Evolutionary conservation across 2,329 filamentous ascomycete species (phyloP).

Genomic region (Arachnomyces sp.): DNA sequence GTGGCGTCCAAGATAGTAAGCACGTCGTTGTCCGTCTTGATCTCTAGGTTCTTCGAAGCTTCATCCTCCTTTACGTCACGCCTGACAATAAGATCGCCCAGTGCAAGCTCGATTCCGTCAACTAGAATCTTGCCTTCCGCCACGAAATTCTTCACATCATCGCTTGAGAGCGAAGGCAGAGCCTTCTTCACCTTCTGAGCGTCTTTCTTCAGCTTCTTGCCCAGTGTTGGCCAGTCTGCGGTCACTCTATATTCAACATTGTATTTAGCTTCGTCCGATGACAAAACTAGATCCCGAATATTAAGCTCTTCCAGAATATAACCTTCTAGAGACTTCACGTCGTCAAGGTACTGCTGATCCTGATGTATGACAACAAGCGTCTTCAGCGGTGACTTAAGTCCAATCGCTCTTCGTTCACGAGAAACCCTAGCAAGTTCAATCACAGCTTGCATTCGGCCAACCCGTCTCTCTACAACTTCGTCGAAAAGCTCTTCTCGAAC

Average conservation of each 20-base stretch:
- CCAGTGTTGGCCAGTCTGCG: constrained; percentile 87
- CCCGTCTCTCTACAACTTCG: constrained; percentile 72
- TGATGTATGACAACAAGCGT: constrained; percentile 82
- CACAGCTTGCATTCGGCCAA: constrained; percentile 87
- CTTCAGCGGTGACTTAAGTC: constrained; percentile 84
- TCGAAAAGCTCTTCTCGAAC: constrained; percentile 85
- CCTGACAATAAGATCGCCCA: constrained; percentile 75
- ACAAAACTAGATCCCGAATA: constrained; percentile 73
- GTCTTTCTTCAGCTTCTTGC: constrained; percentile 97
- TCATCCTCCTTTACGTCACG: constrained; percentile 67
- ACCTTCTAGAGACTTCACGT: constrained; percentile 73
- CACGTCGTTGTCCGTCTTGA: constrained; percentile 81
- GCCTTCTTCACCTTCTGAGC: constrained; percentile 86
- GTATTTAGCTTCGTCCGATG: constrained; percentile 80
- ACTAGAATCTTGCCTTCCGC: constrained; percentile 66
- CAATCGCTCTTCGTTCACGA: constrained; percentile 73
- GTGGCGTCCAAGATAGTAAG: constrained; percentile 82
- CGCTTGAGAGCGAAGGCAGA: constrained; percentile 66
- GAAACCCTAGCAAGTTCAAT: constrained; percentile 85
- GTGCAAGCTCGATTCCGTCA: constrained; percentile 73
- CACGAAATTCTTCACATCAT: constrained; percentile 73
- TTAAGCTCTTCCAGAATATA: constrained; percentile 93
- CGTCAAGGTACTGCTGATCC: constrained; percentile 72
- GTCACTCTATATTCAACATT: constrained; percentile 83
- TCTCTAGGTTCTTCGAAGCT: constrained; percentile 66